Evolutionary conservation across 768 basidiomycete species (phyloP), one percentile per base, ranked within the genome.

Genomic region (Podaxis sp.): DNA sequence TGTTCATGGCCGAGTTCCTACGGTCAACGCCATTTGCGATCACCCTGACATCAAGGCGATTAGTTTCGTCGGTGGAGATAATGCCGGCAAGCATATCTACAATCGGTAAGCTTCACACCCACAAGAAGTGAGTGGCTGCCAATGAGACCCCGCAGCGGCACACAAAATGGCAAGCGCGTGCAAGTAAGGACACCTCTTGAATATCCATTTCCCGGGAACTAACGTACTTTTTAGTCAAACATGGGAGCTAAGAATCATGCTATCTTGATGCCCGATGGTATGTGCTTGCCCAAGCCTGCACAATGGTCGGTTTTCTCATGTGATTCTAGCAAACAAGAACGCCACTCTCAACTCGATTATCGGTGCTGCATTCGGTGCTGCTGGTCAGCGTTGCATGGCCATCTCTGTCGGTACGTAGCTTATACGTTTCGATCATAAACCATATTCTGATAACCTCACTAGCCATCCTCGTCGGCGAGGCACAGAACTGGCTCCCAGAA

Each of bases 331-430:
- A 22, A 99, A 96, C 78, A 93, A 90, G 74, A 96, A 97, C 68
- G 80, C 92, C 26, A 87, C 95, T 10, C 77, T 99, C 40, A 98
- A 98, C 75, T 94, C 95, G 0, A 87, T 98, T 54, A 78, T 93
- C 56, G 96, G 96, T 13, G 95, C 96, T 41, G 96, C 95, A 4
- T 98, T 97, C 66, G 96, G 96, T 59, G 96, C 96, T 66, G 96
- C 96, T 36, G 96, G 96, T 13, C 96, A 99, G 74, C 85, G 97
- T 60, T 99, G 96, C 77, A 98, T 97, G 96, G 96, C 95, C 12
- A 78, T 96, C 48, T 96, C 95, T 11, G 94, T 96, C 36, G 91
- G 93, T 90, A 65, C 70, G 87, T 68, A 56, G 15, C n/a, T 3
- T 24, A 7, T 46, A 8, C 49, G 37, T 17, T 11, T 33, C 8